These are phyloP conservation scores for Cladochytrium replicatum DNA, from an alignment of 192 early-diverging fungal genomes.

Conservation along the genomic window DNA sequence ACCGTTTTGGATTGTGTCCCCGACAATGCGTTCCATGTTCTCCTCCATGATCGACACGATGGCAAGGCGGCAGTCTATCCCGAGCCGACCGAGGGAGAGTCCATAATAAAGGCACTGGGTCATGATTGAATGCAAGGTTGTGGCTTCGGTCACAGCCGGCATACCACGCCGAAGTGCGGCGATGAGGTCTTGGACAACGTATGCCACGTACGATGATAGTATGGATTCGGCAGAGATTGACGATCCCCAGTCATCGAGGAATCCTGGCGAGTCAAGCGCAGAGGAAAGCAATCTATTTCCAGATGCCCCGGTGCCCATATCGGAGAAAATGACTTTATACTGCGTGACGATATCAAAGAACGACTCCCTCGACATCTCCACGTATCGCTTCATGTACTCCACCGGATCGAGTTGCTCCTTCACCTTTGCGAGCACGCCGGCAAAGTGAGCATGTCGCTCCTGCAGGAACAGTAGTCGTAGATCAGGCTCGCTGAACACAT, in stretches of 20 bases:
- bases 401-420: slow-evolving; percentile 37
- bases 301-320: slow-evolving; percentile 1
- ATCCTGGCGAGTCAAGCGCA: slow-evolving; percentile 2
- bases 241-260: neutral
- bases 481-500: slow-evolving; percentile 58
- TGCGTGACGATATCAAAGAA: slow-evolving; percentile 76
- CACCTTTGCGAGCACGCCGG: slow-evolving; percentile 39
- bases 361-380: slow-evolving; percentile 62
- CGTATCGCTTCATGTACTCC: slow-evolving; percentile 62
- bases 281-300: slow-evolving; percentile 2
- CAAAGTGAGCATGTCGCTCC: slow-evolving; percentile 54
- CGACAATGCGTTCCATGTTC: slow-evolving; percentile 44
- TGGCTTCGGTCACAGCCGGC: slow-evolving; percentile 48
- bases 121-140: slow-evolving; percentile 47
- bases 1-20: slow-evolving; percentile 36
- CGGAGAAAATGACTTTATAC: slow-evolving; percentile 64
- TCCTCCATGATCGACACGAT: slow-evolving; percentile 52
- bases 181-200: slow-evolving; percentile 33
- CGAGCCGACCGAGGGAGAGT: slow-evolving; percentile 65
- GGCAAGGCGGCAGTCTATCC: slow-evolving; percentile 61
- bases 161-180: slow-evolving; percentile 32
- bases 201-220: slow-evolving; percentile 55
- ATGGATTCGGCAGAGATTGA: slow-evolving; percentile 30
- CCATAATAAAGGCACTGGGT: slow-evolving; percentile 77
- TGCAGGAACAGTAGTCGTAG: slow-evolving; percentile 65